A percentile compares a stretch with the other conserved stretches of the same genome.
These are phyloP conservation scores for Rehmannia glutinosa DNA, from an alignment of 257 asterid species.

Conservation along the genomic window DNA sequence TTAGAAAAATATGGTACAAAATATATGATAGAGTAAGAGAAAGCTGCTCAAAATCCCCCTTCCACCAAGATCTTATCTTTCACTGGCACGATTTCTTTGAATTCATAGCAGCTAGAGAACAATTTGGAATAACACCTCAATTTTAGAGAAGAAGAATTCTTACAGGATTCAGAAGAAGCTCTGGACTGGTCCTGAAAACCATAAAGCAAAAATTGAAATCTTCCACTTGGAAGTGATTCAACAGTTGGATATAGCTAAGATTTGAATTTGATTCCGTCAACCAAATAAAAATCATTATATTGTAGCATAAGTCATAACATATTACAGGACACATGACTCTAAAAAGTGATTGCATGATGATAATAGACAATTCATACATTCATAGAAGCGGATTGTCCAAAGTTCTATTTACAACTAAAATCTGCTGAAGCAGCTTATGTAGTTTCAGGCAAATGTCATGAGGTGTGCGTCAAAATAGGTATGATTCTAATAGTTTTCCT, in stretches of 20 bases:
- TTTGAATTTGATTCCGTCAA: neutral
- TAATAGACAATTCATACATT: neutral
- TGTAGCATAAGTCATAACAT: constrained; percentile 1
- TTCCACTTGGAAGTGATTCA: neutral
- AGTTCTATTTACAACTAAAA: constrained; percentile 6
- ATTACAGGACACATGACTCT: neutral
- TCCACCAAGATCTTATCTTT: neutral
- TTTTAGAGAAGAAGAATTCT: constrained; percentile 31
- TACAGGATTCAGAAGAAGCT: constrained; percentile 96
- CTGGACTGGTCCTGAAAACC: constrained; percentile 91
- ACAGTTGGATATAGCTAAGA: neutral
- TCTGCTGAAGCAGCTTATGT: constrained; percentile 4
- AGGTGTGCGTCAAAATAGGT: neutral
- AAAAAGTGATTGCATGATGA: neutral
- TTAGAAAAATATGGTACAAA: neutral
- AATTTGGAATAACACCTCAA: neutral
- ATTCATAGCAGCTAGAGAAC: neutral
- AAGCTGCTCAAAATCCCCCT: neutral
- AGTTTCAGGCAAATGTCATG: neutral
- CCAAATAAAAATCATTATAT: neutral
- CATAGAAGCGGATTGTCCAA: neutral
- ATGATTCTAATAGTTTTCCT: neutral
- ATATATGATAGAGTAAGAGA: neutral
- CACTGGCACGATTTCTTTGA: neutral
- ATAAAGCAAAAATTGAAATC: constrained; percentile 26